phyloP scores from a whole-genome alignment of 2,329 filamentous ascomycete genomes.

The Penicillium sp. region DNA sequence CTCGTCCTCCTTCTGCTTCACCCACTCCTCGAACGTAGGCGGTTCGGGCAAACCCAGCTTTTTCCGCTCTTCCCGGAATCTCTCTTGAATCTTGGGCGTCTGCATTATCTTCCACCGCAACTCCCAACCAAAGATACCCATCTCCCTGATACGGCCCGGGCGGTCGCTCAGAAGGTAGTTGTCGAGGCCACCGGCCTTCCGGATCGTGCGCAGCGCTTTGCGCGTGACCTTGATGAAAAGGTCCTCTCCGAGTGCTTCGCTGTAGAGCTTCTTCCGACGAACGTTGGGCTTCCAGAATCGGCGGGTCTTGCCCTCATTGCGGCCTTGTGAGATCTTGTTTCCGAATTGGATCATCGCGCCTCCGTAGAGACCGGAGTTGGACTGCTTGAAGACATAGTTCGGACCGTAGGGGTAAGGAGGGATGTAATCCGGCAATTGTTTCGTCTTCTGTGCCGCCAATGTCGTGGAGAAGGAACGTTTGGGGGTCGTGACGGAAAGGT shows the following conservation, averaged over 20 bases:
- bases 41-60: slow-evolving; percentile 55
- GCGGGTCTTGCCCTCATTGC: slow-evolving; percentile 43
- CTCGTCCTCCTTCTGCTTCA: no score
- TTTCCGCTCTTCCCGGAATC: slow-evolving; percentile 57
- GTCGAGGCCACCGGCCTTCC: slow-evolving; percentile 80
- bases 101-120: slow-evolving; percentile 85
- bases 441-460: slow-evolving; percentile 24
- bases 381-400: slow-evolving; percentile 41
- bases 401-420: slow-evolving; percentile 43
- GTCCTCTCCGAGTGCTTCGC: slow-evolving; percentile 37
- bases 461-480: slow-evolving; percentile 36
- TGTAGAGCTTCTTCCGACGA: slow-evolving; percentile 40
- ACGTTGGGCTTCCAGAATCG: slow-evolving; percentile 45
- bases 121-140: slow-evolving; percentile 84
- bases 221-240: slow-evolving; percentile 42
- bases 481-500: slow-evolving; percentile 31
- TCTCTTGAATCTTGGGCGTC: slow-evolving; percentile 56
- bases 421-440: slow-evolving; percentile 32
- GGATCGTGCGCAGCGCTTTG: slow-evolving; percentile 50
- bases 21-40: slow-evolving; percentile 36
- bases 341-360: slow-evolving; percentile 41
- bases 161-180: slow-evolving; percentile 80
- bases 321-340: slow-evolving; percentile 44
- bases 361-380: slow-evolving; percentile 43
- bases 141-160: slow-evolving; percentile 66